Percentiles rank a stretch among this genome's conserved stretches.
Conservation (phyloP, 2,329 filamentous ascomycete genomes). For the Paracorniculantispora psalliotae region DNA sequence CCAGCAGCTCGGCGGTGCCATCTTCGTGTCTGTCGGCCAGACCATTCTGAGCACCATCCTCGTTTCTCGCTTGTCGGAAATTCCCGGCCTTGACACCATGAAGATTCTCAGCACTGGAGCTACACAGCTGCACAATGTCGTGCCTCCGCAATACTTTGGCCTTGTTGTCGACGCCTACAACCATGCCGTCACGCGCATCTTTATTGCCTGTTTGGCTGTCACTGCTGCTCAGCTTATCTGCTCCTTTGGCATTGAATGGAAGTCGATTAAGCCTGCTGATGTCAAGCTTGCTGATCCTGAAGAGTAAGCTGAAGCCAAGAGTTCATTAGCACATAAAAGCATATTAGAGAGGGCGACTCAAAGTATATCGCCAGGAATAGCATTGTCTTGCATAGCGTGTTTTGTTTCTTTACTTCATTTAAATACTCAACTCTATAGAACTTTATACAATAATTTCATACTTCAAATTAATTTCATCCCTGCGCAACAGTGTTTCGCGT, state of each 20-base stretch:
- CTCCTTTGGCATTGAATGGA: constrained; percentile 60
- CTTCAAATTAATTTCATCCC: not conserved
- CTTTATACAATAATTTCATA: not conserved
- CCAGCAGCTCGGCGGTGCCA: constrained; percentile 54
- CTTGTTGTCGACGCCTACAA: constrained; percentile 62
- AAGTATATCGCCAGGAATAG: not conserved
- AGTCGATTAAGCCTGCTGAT: constrained; percentile 50
- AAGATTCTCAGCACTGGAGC: constrained; percentile 44
- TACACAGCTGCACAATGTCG: constrained; percentile 54
- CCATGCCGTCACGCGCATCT: constrained; percentile 55
- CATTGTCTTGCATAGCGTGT: not conserved
- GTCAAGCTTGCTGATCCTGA: constrained; percentile 8
- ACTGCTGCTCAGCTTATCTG: constrained; percentile 52
- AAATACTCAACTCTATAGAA: constrained; percentile 1
- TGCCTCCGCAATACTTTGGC: constrained; percentile 44
- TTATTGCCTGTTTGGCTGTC: constrained; percentile 56
- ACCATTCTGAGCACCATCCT: constrained; percentile 47
- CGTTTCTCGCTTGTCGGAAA: constrained; percentile 30
- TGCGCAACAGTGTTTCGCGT: not conserved
- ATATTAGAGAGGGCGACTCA: not conserved
- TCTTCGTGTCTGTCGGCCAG: constrained; percentile 54
- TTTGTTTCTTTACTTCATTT: not conserved
- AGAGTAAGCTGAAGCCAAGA: not conserved
- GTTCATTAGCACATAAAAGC: not conserved
- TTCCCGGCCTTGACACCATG: constrained; percentile 39